Evolutionary conservation across 225 moss, liverwort and hornwort species (phyloP), one percentile per base, ranked within the genome.

Genomic region (Takakia lepidozioides): DNA sequence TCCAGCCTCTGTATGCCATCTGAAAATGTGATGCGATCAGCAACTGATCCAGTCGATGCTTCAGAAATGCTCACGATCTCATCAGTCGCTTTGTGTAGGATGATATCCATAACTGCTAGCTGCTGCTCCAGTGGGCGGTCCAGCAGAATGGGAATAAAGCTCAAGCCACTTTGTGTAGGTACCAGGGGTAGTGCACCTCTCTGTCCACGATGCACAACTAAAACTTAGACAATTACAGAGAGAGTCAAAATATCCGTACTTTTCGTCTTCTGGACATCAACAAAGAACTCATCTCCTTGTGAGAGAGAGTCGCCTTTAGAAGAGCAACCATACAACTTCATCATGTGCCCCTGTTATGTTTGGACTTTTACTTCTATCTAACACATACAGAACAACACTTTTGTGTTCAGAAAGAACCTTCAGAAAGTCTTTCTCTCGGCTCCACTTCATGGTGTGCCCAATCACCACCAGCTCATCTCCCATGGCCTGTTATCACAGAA

Each of bases 381-480:
- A 53, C 8, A 19, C 8, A n/a, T 34, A 50, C 36, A 25, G 35
- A 36, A 16, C 16, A 1, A 8, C 13, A 54, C 35, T 46, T 20
- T 41, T 43, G 8, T 15, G 14, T 7, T 10, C 5, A 46, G n/a
- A 13, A 23, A 27, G n/a, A n/a, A 87, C 91, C 76, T 82, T 88
- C 7, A 93, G 62, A 41, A 86, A 89, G 23, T 89, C 86, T 26
- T 83, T 75, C 72, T 89, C 89, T 48, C 86, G 78, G 54, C 86
- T 93, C 93, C 93, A 93, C 57, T 93, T 93, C 93, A 84, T 86
- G 21, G 66, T 43, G 54, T 93, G 74, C 41, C 83, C 93, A 17
- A 93, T 71, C 53, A 80, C 67, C 52, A 80, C 71, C 49, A 75
- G 24, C 42, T 68, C 54, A 54, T 47, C 67, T 54, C 71, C 64